Evolutionary conservation across 306 rosid genomes (phyloP).

Genomic region (Cicer arietinum): DNA sequence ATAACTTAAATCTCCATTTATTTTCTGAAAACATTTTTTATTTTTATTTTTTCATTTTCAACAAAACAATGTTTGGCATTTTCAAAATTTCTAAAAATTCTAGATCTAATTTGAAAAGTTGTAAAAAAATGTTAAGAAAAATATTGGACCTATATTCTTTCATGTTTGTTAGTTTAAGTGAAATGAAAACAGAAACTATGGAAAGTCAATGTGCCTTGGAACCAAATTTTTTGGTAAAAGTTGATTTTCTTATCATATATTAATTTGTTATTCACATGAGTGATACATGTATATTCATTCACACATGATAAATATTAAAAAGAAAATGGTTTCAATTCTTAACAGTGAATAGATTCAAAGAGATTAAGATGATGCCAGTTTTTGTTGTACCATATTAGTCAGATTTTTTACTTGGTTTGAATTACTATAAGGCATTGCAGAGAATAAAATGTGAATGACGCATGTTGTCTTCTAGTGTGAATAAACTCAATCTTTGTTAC

Average conservation of each 20-base stretch:
- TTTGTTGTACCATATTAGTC: neutral
- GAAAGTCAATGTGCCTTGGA: neutral
- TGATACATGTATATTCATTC: neutral
- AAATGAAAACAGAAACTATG: too few species aligned
- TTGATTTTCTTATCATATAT: too few species aligned
- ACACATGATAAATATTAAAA: neutral
- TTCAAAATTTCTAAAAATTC: too few species aligned
- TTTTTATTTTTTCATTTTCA: too few species aligned
- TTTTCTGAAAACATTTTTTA: too few species aligned
- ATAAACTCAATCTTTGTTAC: slow-evolving; percentile 11
- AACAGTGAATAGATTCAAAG: neutral
- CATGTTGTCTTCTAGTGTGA: neutral
- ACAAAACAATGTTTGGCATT: too few species aligned
- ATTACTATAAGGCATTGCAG: neutral
- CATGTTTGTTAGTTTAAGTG: too few species aligned
- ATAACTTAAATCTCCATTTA: neutral
- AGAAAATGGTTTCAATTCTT: neutral
- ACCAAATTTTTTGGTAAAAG: neutral
- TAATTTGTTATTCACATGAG: neutral
- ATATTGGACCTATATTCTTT: too few species aligned
- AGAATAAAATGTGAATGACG: neutral
- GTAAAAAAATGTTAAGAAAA: too few species aligned
- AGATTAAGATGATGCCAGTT: neutral
- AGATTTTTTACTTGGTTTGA: neutral
- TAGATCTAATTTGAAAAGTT: too few species aligned